A percentile compares a stretch with the other conserved stretches of the same genome.
These are phyloP conservation scores for Pseudohalonectria lignicola DNA, from an alignment of 2,329 filamentous ascomycete species.

Conservation along the genomic window DNA sequence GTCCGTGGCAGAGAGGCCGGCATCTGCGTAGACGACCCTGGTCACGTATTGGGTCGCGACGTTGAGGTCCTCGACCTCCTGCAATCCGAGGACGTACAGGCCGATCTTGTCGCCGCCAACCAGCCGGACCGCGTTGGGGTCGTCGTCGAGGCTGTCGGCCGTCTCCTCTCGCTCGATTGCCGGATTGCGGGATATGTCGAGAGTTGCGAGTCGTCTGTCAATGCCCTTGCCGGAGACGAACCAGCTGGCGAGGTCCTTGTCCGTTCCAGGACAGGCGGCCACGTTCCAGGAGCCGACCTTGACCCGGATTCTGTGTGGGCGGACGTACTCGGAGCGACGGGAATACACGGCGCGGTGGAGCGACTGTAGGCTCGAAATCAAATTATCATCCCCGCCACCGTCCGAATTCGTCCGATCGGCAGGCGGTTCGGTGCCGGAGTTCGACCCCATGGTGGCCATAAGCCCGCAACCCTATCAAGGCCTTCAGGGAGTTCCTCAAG, in stretches of 20 bases:
- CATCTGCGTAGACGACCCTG: constrained; percentile 55
- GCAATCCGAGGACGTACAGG: constrained; percentile 80
- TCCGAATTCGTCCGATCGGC: too few relatives aligned
- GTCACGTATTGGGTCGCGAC: constrained; percentile 69
- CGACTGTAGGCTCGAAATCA: constrained; percentile 37
- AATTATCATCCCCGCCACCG: constrained; percentile 32
- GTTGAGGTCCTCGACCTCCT: constrained; percentile 84
- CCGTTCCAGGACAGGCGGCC: constrained; percentile 70
- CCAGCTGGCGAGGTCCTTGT: constrained; percentile 82
- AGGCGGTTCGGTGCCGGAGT: constrained; percentile 10
- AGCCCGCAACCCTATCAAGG: too few relatives aligned
- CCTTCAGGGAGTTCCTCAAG: too few relatives aligned
- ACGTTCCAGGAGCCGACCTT: constrained; percentile 97
- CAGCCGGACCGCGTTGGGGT: constrained; percentile 25
- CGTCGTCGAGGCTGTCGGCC: constrained; percentile 31
- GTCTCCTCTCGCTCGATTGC: constrained; percentile 27
- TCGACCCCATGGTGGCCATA: constrained; percentile 6
- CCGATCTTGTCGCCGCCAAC: constrained; percentile 61
- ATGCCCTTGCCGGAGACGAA: constrained; percentile 70
- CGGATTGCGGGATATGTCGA: constrained; percentile 31
- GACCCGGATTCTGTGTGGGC: constrained; percentile 62
- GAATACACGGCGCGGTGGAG: constrained; percentile 58
- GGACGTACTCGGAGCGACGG: constrained; percentile 68
- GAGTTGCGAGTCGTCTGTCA: constrained; percentile 47
- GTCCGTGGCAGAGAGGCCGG: constrained; percentile 42